These are phyloP conservation scores for Cyclaneusma minus DNA, from an alignment of 2,329 filamentous ascomycete species.

Conservation along the genomic window DNA sequence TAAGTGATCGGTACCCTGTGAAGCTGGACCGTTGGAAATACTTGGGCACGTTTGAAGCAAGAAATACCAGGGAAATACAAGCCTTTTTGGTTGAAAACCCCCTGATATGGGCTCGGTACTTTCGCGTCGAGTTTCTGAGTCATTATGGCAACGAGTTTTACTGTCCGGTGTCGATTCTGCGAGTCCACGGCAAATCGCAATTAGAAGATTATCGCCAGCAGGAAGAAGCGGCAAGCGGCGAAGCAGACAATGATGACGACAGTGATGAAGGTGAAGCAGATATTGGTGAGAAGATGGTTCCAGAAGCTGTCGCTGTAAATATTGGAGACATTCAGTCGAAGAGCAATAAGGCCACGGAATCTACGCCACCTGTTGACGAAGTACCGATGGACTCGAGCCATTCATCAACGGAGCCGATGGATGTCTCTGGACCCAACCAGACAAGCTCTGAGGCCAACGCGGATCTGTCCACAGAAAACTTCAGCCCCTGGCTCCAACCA, in stretches of 20 bases:
- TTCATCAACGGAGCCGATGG: too few species aligned
- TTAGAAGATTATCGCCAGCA: conserved; percentile 91
- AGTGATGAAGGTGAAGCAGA: conserved; percentile 8
- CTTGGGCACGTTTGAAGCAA: conserved; percentile 75
- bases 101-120: conserved; percentile 86
- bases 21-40: conserved; percentile 87
- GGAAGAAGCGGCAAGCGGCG: conserved; percentile 52
- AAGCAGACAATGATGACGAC: conserved; percentile 35
- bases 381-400: too few species aligned
- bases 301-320: conserved; percentile 20
- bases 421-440: too few species aligned
- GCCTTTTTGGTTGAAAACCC: conserved; percentile 90
- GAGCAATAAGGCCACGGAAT: too few species aligned
- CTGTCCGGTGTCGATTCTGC: conserved; percentile 77
- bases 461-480: too few species aligned
- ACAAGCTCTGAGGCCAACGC: too few species aligned
- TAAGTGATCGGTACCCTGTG: conserved; percentile 87
- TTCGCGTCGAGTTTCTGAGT: conserved; percentile 79
- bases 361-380: too few species aligned
- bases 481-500: too few species aligned
- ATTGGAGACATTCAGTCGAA: too few species aligned
- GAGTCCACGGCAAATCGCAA: conserved; percentile 86
- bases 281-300: conserved; percentile 12
- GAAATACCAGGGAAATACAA: conserved; percentile 87
- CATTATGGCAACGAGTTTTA: conserved; percentile 97